Conservation (phyloP, 176 grass and related monocot species). For the Oryza meyeriana region DNA sequence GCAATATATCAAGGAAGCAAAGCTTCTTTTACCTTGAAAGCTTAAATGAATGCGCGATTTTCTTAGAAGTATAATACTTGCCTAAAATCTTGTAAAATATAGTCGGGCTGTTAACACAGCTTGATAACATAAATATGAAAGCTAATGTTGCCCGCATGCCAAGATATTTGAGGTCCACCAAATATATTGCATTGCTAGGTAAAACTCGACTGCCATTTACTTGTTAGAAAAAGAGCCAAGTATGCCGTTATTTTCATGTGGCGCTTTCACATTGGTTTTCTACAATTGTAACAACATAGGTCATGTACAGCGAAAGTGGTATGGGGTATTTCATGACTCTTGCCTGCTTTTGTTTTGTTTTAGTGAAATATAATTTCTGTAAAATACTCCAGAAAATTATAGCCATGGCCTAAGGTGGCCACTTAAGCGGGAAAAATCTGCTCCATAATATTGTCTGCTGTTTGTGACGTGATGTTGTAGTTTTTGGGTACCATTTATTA, state of each 20-base stretch:
- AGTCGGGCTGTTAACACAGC: not conserved
- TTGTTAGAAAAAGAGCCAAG: not conserved
- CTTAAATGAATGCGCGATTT: not conserved
- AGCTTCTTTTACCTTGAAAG: not conserved
- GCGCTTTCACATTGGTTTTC: not conserved
- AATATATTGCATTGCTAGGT: not conserved
- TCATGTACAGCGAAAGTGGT: not conserved
- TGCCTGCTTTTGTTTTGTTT: not conserved
- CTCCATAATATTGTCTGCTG: too few species aligned
- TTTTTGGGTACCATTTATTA: constrained; percentile 16
- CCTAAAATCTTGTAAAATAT: not conserved
- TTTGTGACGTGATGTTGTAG: not conserved
- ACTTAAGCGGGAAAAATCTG: too few species aligned
- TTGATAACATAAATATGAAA: not conserved
- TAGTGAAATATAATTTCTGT: not conserved
- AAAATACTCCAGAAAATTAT: not conserved
- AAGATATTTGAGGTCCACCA: not conserved
- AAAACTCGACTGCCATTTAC: not conserved
- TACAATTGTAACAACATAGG: not conserved
- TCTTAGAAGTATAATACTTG: not conserved
- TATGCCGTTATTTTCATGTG: not conserved
- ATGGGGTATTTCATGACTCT: not conserved
- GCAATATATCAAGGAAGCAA: not conserved
- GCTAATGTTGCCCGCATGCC: not conserved
- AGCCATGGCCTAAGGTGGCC: too few species aligned